phyloP scores from a whole-genome alignment of 208 protist genomes.

The Trypanosoma mega region DNA sequence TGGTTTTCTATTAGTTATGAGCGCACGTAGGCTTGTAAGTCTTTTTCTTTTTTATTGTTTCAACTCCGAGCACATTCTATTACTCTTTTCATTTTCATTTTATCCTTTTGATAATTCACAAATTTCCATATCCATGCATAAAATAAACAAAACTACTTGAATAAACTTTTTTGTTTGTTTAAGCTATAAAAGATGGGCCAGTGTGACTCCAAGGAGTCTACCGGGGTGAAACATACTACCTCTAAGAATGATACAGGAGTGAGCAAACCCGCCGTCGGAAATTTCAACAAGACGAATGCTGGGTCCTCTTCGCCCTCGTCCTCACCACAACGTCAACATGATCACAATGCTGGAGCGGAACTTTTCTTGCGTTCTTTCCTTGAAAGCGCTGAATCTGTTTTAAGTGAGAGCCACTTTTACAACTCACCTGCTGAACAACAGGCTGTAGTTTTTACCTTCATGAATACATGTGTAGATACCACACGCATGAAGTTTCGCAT shows the following conservation, averaged over 20 bases:
- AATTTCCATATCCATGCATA: constrained; percentile 10
- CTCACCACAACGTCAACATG: constrained; percentile 8
- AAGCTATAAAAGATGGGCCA: constrained; percentile 34
- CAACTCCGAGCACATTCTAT: background rate
- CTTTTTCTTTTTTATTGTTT: too few relatives aligned
- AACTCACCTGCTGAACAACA: constrained; percentile 51
- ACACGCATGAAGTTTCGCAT: constrained; percentile 81
- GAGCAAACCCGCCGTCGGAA: background rate
- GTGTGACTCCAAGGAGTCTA: constrained; percentile 18
- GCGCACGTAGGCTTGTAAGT: too few relatives aligned
- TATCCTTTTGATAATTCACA: constrained; percentile 13
- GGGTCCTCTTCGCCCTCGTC: background rate
- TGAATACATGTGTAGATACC: constrained; percentile 81
- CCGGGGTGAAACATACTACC: background rate
- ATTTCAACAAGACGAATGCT: background rate
- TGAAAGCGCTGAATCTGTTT: constrained; percentile 55
- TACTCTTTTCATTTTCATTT: constrained; percentile 17
- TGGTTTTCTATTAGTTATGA: background rate
- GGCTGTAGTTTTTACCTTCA: constrained; percentile 68
- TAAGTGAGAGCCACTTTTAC: constrained; percentile 26
- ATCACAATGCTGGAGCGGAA: constrained; percentile 27
- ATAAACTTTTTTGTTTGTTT: constrained; percentile 44
- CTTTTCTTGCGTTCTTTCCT: constrained; percentile 65
- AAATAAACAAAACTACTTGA: constrained; percentile 15
- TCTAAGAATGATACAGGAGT: background rate